Conservation (phyloP, 2,329 filamentous ascomycete genomes). For the Colletotrichum sp. region DNA sequence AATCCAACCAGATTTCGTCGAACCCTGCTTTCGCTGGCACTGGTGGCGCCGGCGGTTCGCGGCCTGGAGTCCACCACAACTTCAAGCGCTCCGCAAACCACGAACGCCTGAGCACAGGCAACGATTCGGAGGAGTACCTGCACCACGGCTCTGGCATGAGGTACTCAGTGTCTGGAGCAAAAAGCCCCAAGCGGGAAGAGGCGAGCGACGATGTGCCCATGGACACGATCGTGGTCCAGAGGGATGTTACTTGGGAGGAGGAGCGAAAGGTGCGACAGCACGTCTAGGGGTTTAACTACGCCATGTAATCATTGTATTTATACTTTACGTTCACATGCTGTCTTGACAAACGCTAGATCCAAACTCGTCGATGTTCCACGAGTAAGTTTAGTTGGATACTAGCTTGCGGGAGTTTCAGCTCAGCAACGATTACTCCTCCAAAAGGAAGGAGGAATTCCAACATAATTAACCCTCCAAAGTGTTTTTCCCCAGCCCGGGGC, state of each 20-base stretch:
- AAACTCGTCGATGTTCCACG: not conserved
- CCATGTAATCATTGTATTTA: not conserved
- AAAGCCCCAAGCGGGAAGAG: not conserved
- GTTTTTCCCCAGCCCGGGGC: not conserved
- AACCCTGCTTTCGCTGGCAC: not conserved
- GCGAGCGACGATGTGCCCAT: not conserved
- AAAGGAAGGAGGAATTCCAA: not conserved
- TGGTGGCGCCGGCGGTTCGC: not conserved
- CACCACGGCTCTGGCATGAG: not conserved
- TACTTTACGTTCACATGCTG: not conserved
- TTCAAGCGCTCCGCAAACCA: constrained; percentile 4
- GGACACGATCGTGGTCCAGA: not conserved
- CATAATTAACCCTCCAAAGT: not conserved
- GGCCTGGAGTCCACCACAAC: not conserved
- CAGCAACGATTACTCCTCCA: not conserved
- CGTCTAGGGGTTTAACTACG: not conserved
- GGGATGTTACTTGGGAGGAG: constrained; percentile 6
- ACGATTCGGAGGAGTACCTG: constrained; percentile 4
- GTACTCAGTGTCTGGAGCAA: not conserved
- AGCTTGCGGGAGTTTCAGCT: not conserved
- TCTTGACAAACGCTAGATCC: not conserved
- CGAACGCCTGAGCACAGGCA: not conserved
- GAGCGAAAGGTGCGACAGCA: not conserved
- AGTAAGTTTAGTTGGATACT: not conserved
- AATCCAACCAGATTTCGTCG: not conserved